Conservation (phyloP, 2,329 filamentous ascomycete species). For the Chalaropsis thielavioides region DNA sequence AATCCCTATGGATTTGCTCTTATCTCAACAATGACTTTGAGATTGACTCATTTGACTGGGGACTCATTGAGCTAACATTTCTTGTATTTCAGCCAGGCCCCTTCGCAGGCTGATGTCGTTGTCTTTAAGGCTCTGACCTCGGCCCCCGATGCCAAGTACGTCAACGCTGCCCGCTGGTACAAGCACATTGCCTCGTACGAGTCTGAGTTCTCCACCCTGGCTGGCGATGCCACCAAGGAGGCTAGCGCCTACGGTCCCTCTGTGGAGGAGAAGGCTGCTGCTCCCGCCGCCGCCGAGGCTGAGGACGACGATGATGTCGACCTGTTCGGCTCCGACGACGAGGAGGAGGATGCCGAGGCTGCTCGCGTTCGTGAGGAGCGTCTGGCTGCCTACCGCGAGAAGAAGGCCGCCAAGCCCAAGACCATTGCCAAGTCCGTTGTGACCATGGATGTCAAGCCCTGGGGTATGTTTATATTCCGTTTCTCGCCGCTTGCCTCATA, state of each 20-base stretch:
- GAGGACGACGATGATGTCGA: constrained; percentile 59
- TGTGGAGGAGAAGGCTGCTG: constrained; percentile 64
- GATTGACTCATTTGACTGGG: not conserved
- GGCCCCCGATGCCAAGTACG: constrained; percentile 75
- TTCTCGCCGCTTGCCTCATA: not conserved
- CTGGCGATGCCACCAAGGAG: constrained; percentile 79
- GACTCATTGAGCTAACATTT: constrained; percentile 13
- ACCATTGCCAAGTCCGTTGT: constrained; percentile 88
- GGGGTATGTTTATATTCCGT: constrained; percentile 58
- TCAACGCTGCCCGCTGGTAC: constrained; percentile 93
- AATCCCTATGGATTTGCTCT: not conserved
- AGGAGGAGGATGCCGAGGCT: constrained; percentile 86
- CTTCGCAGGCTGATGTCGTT: constrained; percentile 91
- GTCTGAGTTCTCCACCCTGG: constrained; percentile 78
- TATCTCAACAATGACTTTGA: not conserved
- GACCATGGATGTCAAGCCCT: constrained; percentile 93
- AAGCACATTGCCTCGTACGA: constrained; percentile 93
- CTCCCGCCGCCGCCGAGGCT: constrained; percentile 63
- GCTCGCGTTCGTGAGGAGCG: constrained; percentile 73
- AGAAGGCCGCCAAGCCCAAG: constrained; percentile 93
- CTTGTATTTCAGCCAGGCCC: constrained; percentile 33
- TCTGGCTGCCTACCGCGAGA: constrained; percentile 85
- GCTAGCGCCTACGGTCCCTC: constrained; percentile 81
- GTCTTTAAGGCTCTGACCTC: constrained; percentile 78
- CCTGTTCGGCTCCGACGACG: constrained; percentile 83